Evolutionary conservation across 2,329 filamentous ascomycete species (phyloP).

Genomic region (Cladosporium sp.): DNA sequence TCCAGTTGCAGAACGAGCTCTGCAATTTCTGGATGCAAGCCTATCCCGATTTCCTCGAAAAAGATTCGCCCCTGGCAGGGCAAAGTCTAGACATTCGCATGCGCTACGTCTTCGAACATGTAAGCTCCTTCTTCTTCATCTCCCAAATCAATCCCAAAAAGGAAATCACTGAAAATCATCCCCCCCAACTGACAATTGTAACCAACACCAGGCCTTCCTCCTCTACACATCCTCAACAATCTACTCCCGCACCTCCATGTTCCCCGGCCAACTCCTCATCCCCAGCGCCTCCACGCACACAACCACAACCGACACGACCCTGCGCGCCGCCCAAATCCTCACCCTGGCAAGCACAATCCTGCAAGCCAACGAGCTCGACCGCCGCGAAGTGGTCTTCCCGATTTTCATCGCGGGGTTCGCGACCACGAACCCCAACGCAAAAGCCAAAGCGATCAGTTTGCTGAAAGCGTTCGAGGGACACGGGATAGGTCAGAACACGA

Average conservation of each 20-base stretch:
- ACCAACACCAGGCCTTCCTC: slow-evolving; percentile 33
- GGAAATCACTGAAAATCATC: slow-evolving; percentile 32
- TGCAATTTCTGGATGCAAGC: slow-evolving; percentile 25
- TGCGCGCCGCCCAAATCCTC: slow-evolving; percentile 44
- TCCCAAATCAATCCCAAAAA: slow-evolving; percentile 26
- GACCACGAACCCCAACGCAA: slow-evolving; percentile 37
- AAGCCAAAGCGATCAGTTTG: slow-evolving; percentile 46
- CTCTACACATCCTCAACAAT: slow-evolving; percentile 48
- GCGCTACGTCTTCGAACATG: slow-evolving; percentile 39
- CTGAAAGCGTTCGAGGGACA: slow-evolving; percentile 45
- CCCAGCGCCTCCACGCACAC: slow-evolving; percentile 29
- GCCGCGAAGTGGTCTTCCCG: slow-evolving; percentile 49
- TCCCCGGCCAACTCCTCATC: slow-evolving; percentile 41
- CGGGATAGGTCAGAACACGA: slow-evolving; percentile 47
- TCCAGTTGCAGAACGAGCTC: slow-evolving; percentile 27
- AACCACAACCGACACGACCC: slow-evolving; percentile 40
- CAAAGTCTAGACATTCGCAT: slow-evolving; percentile 28
- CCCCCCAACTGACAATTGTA: not conserved
- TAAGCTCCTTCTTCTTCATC: too few relatives aligned
- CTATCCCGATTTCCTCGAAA: slow-evolving; percentile 25
- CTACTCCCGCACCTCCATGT: slow-evolving; percentile 53
- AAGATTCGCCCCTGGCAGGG: slow-evolving; percentile 22
- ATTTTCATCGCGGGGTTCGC: slow-evolving; percentile 52
- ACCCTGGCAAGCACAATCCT: slow-evolving; percentile 40
- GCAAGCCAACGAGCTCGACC: slow-evolving; percentile 34